Evolutionary conservation across 148 eudicot genomes (phyloP), one percentile per base, ranked within the genome.

Genomic region (Nepenthes mirabilis): DNA sequence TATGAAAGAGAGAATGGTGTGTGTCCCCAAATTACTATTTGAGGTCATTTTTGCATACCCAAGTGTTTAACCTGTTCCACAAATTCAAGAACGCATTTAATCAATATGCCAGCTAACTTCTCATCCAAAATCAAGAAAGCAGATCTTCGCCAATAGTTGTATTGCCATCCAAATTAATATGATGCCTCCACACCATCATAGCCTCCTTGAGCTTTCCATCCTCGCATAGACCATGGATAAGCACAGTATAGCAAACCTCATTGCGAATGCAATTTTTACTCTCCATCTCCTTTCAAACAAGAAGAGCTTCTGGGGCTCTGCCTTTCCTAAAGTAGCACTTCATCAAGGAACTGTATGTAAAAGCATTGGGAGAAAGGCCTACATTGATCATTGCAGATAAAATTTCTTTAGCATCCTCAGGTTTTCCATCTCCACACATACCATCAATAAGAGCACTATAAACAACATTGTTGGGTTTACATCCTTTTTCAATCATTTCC

Each of bases 371-470:
- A n/a, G 55, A 36, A 59, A 70, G 56, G 55, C 96, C 96, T 56
- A 43, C 60, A 50, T 72, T 66, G 9, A 77, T 58, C 94, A 91
- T 91, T 71, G 83, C 79, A 50, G 57, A 68, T 57, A 85, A 58
- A 60, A 80, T 62, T 60, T 80, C 75, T 69, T 71, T 74, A 53
- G 96, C 96, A 77, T 80, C 85, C 52, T 76, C 69, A 1, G 82
- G 79, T 74, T 76, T 83, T 52, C 82, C 86, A 52, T 64, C 80
- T 65, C 70, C 69, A 43, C 90, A 86, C 14, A 91, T 69, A 61
- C 98, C 98, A 69, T 91, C 86, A 55, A 91, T 74, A 66, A 80
- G 70, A 65, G 82, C 91, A 72, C 94, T 81, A 72, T 78, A 91
- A 57, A 83, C 82, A 61, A 91, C 79, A 34, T 62, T 68, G 64